A percentile compares a stretch with the other conserved stretches of the same genome.
Evolutionary conservation across 306 rosid genomes (phyloP).

Genomic region (Vigna trinervia): DNA sequence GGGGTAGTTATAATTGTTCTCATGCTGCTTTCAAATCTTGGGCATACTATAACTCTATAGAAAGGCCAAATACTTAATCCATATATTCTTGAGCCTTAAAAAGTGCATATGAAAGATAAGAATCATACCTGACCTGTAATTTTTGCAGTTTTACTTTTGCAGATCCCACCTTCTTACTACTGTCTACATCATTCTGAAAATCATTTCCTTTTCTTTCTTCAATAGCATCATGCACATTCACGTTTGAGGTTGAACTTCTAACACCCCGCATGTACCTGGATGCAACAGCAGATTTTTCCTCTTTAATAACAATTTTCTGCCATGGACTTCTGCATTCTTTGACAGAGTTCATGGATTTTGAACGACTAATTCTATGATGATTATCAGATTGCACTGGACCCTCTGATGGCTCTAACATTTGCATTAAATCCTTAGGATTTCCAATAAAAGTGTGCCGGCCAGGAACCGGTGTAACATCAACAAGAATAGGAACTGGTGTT

Average conservation of each 20-base stretch:
- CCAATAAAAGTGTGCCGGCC: slow-evolving; percentile 88
- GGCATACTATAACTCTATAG: no score
- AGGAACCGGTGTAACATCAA: slow-evolving; percentile 73
- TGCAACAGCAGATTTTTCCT: slow-evolving; percentile 77
- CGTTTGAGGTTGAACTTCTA: slow-evolving; percentile 54
- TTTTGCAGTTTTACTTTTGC: slow-evolving; percentile 68
- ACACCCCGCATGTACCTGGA: slow-evolving; percentile 93
- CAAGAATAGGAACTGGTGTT: slow-evolving; percentile 80
- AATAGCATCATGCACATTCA: slow-evolving; percentile 50
- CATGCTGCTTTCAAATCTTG: no score
- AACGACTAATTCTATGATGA: slow-evolving; percentile 43
- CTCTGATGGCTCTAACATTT: slow-evolving; percentile 77
- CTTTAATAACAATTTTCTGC: slow-evolving; percentile 77
- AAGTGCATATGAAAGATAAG: slow-evolving; percentile 17
- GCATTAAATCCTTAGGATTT: slow-evolving; percentile 93
- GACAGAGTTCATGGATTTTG: slow-evolving; percentile 49
- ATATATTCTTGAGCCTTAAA: no score
- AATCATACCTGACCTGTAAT: slow-evolving; percentile 80
- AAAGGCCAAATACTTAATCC: no score
- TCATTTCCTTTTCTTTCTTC: slow-evolving; percentile 61
- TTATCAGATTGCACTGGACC: slow-evolving; percentile 46
- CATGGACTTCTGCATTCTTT: slow-evolving; percentile 60
- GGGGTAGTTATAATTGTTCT: no score
- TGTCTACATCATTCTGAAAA: slow-evolving; percentile 59
- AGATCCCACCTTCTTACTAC: slow-evolving; percentile 58